These are phyloP conservation scores for Collybiopsis luxurians DNA, from an alignment of 768 basidiomycete genomes.

Conservation along the genomic window DNA sequence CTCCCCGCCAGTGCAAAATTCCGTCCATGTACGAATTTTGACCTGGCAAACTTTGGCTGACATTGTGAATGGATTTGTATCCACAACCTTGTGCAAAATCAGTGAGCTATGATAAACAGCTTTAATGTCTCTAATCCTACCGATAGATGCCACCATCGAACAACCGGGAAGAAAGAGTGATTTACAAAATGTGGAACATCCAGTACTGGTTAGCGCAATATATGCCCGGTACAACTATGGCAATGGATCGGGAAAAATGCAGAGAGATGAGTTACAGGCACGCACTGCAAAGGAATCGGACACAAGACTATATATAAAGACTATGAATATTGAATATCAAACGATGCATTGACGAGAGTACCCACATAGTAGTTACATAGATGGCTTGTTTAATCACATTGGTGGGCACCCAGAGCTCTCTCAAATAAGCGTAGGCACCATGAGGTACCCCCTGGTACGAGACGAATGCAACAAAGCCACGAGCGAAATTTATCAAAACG, in stretches of 20 bases:
- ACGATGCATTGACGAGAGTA: neutral
- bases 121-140: neutral
- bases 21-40: neutral
- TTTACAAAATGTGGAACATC: neutral
- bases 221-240: neutral
- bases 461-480: neutral
- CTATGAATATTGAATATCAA: neutral
- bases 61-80: neutral
- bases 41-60: neutral
- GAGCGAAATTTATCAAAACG: neutral
- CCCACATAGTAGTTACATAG: neutral
- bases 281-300: neutral
- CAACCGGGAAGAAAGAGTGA: neutral
- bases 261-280: neutral
- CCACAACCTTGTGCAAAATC: neutral
- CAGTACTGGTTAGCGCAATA: neutral
- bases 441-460: neutral
- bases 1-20: neutral
- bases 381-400: neutral
- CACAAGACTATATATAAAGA: neutral
- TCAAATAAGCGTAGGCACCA: neutral
- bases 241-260: neutral
- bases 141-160: neutral
- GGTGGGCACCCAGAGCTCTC: neutral
- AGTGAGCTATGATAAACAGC: neutral